These are phyloP conservation scores for Termitomyces sp. DNA, from an alignment of 768 basidiomycete species.

Conservation along the genomic window DNA sequence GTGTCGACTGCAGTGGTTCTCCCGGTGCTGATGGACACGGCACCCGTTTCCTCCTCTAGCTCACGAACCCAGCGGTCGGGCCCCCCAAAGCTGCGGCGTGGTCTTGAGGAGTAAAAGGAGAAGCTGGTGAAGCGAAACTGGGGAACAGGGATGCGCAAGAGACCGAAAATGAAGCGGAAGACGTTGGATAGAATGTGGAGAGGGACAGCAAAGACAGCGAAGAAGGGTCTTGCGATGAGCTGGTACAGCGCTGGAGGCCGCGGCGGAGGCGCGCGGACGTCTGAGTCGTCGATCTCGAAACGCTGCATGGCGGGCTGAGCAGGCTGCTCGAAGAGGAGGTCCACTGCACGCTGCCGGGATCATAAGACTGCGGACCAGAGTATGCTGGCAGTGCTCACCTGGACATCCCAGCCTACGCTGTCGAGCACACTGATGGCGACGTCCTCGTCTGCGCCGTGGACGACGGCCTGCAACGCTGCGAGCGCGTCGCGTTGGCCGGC, in stretches of 20 bases:
- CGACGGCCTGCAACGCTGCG: constrained; percentile 49
- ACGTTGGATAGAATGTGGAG: constrained; percentile 53
- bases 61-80: constrained; percentile 74
- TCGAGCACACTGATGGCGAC: constrained; percentile 54
- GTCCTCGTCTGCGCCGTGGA: constrained; percentile 54
- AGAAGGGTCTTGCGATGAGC: constrained; percentile 25
- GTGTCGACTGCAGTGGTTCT: constrained; percentile 25
- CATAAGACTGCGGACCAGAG: background rate
- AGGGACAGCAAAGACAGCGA: constrained; percentile 52
- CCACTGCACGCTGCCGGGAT: constrained; percentile 45
- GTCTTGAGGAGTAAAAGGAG: constrained; percentile 36
- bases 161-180: constrained; percentile 58
- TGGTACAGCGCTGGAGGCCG: constrained; percentile 13
- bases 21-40: constrained; percentile 46
- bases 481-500: constrained; percentile 23
- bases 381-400: constrained; percentile 33
- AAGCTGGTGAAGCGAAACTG: constrained; percentile 45
- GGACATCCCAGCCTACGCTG: constrained; percentile 67
- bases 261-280: constrained; percentile 12
- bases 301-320: constrained; percentile 21
- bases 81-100: constrained; percentile 36
- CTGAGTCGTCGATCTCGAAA: constrained; percentile 51
- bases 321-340: constrained; percentile 46
- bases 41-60: constrained; percentile 83
- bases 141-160: constrained; percentile 66